Conservation (phyloP, 306 rosid species). For the Amphicarpaea edgeworthii region DNA sequence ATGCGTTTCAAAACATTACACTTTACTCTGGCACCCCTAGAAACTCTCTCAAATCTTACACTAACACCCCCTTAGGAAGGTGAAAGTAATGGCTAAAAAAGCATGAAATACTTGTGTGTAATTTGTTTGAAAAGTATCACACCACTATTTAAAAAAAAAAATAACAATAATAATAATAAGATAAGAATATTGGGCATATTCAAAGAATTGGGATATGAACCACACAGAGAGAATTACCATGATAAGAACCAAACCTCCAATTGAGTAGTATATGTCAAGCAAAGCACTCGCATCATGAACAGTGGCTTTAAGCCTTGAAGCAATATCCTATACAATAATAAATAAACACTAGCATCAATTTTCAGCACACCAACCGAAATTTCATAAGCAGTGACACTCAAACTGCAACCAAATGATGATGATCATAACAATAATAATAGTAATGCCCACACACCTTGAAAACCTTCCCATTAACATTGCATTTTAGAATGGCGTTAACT, state of each 20-base stretch:
- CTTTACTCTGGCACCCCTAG: too few relatives aligned
- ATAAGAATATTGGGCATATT: constrained; percentile 28
- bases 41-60: too few relatives aligned
- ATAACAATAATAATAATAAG: neutral
- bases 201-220: neutral
- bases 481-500: constrained; percentile 70
- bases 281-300: constrained; percentile 68
- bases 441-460: constrained; percentile 70
- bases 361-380: constrained; percentile 1
- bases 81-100: too few relatives aligned
- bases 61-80: too few relatives aligned
- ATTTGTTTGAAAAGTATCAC: too few relatives aligned
- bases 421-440: neutral
- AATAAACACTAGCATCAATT: constrained; percentile 34
- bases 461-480: constrained; percentile 58
- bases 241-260: constrained; percentile 77
- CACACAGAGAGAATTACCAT: constrained; percentile 66
- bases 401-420: constrained; percentile 13
- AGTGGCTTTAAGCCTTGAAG: constrained; percentile 64
- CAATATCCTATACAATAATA: constrained; percentile 61
- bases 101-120: too few relatives aligned
- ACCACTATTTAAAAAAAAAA: neutral
- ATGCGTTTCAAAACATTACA: too few relatives aligned
- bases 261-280: constrained; percentile 76
- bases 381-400: constrained; percentile 38